phyloP scores from a whole-genome alignment of 2,329 filamentous ascomycete species.

The Zymoseptoria pseudotritici region DNA sequence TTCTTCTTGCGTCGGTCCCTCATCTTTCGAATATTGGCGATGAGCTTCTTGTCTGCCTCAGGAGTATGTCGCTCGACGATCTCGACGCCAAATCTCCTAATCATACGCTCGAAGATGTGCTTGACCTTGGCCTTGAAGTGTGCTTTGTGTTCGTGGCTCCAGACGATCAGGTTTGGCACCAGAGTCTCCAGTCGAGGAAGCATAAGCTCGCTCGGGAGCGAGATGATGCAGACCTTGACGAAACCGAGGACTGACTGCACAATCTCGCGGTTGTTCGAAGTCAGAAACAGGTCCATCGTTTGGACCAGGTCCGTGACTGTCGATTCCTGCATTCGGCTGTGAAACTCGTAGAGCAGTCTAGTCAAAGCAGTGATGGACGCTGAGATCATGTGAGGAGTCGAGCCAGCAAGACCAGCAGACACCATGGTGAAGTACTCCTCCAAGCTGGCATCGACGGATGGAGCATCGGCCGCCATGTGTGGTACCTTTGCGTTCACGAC shows the following conservation, averaged over 20 bases:
- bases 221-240: slow-evolving; percentile 90
- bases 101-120: slow-evolving; percentile 92
- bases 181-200: slow-evolving; percentile 67
- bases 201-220: slow-evolving; percentile 72
- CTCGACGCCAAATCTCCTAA: slow-evolving; percentile 81
- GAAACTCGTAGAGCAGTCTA: slow-evolving; percentile 89
- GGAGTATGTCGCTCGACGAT: slow-evolving; percentile 73
- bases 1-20: slow-evolving; percentile 85
- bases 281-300: slow-evolving; percentile 92
- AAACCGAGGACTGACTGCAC: slow-evolving; percentile 92
- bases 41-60: slow-evolving; percentile 79
- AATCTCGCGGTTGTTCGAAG: slow-evolving; percentile 93
- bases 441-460: slow-evolving; percentile 68
- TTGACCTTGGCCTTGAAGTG: slow-evolving; percentile 97
- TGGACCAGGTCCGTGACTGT: slow-evolving; percentile 79
- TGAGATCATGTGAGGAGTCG: slow-evolving; percentile 93
- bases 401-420: slow-evolving; percentile 84
- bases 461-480: slow-evolving; percentile 73
- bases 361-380: slow-evolving; percentile 93
- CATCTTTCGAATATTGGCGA: slow-evolving; percentile 91
- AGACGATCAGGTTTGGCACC: slow-evolving; percentile 85
- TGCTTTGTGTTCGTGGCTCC: slow-evolving; percentile 97
- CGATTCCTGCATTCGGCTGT: slow-evolving; percentile 57
- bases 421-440: slow-evolving; percentile 99
- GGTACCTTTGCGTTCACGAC: slow-evolving; percentile 83